phyloP scores from a whole-genome alignment of 2,329 filamentous ascomycete species.

The Madurella mycetomatis region DNA sequence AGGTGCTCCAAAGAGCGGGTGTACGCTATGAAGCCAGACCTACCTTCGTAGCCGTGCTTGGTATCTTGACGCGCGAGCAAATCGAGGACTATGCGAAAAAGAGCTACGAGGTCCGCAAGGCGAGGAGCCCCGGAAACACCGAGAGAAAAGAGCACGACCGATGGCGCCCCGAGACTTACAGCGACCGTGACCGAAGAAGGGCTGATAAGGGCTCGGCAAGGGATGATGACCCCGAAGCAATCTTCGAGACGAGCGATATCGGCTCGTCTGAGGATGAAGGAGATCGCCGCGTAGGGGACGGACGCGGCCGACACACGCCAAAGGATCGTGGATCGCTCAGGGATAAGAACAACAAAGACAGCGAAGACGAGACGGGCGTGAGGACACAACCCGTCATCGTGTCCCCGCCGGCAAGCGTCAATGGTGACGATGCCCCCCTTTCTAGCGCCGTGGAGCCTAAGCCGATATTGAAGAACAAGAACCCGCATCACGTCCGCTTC shows the following conservation, averaged over 20 bases:
- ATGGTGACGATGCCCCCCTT: conserved; percentile 31
- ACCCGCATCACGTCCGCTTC: conserved; percentile 53
- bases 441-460: conserved; percentile 43
- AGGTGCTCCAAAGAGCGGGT: conserved; percentile 51
- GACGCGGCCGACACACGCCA: neutral
- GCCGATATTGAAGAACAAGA: conserved; percentile 59
- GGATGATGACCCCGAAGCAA: conserved; percentile 24
- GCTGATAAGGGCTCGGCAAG: conserved; percentile 15
- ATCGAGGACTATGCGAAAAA: conserved; percentile 48
- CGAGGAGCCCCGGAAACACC: conserved; percentile 29
- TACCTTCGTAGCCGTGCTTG: conserved; percentile 57
- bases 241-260: conserved; percentile 24
- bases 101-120: conserved; percentile 44
- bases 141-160: conserved; percentile 5
- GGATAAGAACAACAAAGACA: conserved; percentile 19
- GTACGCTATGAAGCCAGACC: conserved; percentile 58
- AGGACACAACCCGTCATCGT: conserved; percentile 41
- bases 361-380: conserved; percentile 29
- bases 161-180: conserved; percentile 21
- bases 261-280: conserved; percentile 27
- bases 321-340: conserved; percentile 13
- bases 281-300: neutral
- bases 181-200: conserved; percentile 19
- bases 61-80: conserved; percentile 48
- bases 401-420: conserved; percentile 30